A percentile compares a stretch with the other conserved stretches of the same genome.
Evolutionary conservation across 768 basidiomycete species (phyloP).

Genomic region (Lepiota subincarnata): DNA sequence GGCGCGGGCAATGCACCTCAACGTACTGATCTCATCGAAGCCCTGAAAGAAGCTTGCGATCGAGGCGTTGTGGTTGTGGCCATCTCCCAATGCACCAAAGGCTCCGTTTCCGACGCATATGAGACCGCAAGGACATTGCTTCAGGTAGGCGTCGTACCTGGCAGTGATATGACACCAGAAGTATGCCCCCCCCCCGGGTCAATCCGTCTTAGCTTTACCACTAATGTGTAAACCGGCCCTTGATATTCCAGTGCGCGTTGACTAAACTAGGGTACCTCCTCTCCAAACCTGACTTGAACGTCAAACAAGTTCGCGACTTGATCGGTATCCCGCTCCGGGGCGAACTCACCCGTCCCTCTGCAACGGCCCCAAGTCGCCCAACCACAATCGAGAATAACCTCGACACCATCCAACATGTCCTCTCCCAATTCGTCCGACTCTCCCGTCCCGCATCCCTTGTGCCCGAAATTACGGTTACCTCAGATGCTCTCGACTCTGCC

Average conservation of each 20-base stretch:
- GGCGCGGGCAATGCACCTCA: slow-evolving; percentile 93
- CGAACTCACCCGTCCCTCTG: slow-evolving; percentile 66
- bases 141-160: slow-evolving; percentile 74
- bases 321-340: slow-evolving; percentile 81
- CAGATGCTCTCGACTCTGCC: slow-evolving; percentile 33
- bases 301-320: slow-evolving; percentile 66
- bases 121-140: slow-evolving; percentile 71
- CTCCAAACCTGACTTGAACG: slow-evolving; percentile 74
- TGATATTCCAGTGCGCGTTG: slow-evolving; percentile 68
- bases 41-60: slow-evolving; percentile 75
- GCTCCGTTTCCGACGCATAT: slow-evolving; percentile 81
- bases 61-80: slow-evolving; percentile 86
- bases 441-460: slow-evolving; percentile 34
- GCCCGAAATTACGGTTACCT: slow-evolving; percentile 32
- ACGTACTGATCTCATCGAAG: slow-evolving; percentile 67
- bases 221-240: not conserved
- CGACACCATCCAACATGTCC: slow-evolving; percentile 58
- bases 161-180: slow-evolving; percentile 96
- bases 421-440: slow-evolving; percentile 67
- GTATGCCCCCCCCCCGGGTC: slow-evolving; percentile 43
- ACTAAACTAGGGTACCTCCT: slow-evolving; percentile 88
- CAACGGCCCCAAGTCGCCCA: slow-evolving; percentile 32
- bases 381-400: slow-evolving; percentile 40
- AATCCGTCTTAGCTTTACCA: not conserved
- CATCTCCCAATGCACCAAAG: slow-evolving; percentile 86